These are phyloP conservation scores for Ophidiomyces ophidiicola DNA, from an alignment of 2,329 filamentous ascomycete genomes.

Conservation along the genomic window DNA sequence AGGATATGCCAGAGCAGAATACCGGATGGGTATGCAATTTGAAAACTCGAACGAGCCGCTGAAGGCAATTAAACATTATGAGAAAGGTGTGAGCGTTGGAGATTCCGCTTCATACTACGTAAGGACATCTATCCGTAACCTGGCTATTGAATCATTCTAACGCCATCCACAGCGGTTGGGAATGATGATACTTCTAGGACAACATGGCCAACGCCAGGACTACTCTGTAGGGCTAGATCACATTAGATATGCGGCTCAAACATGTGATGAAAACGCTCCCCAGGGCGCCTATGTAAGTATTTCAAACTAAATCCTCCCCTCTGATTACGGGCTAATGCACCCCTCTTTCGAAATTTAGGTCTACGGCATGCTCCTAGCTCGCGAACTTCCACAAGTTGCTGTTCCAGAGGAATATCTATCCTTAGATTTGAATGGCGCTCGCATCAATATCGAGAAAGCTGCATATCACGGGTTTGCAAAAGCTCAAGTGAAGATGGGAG, in stretches of 20 bases:
- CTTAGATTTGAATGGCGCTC: slow-evolving; percentile 59
- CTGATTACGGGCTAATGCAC: background rate
- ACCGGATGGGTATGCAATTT: slow-evolving; percentile 96
- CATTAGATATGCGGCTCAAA: slow-evolving; percentile 70
- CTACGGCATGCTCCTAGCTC: slow-evolving; percentile 83
- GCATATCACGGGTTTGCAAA: slow-evolving; percentile 93
- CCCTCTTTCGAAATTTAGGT: slow-evolving; percentile 37
- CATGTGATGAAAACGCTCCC: slow-evolving; percentile 88
- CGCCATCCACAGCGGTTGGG: slow-evolving; percentile 57
- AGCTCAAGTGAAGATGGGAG: slow-evolving; percentile 93
- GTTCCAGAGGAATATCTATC: slow-evolving; percentile 62
- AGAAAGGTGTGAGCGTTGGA: slow-evolving; percentile 60
- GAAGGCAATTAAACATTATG: slow-evolving; percentile 86
- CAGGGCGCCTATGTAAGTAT: slow-evolving; percentile 68
- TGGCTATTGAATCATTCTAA: slow-evolving; percentile 9
- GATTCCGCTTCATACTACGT: slow-evolving; percentile 76
- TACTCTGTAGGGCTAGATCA: slow-evolving; percentile 65
- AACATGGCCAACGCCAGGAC: slow-evolving; percentile 81
- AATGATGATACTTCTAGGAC: slow-evolving; percentile 94
- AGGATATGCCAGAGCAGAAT: slow-evolving; percentile 79
- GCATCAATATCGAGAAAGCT: slow-evolving; percentile 88
- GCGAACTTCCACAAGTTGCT: slow-evolving; percentile 80
- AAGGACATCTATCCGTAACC: slow-evolving; percentile 18
- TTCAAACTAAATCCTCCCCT: slow-evolving; percentile 3
- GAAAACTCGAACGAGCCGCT: slow-evolving; percentile 86